phyloP scores from a whole-genome alignment of 2,329 filamentous ascomycete genomes.

The Cephalotrichum gorgonifer region DNA sequence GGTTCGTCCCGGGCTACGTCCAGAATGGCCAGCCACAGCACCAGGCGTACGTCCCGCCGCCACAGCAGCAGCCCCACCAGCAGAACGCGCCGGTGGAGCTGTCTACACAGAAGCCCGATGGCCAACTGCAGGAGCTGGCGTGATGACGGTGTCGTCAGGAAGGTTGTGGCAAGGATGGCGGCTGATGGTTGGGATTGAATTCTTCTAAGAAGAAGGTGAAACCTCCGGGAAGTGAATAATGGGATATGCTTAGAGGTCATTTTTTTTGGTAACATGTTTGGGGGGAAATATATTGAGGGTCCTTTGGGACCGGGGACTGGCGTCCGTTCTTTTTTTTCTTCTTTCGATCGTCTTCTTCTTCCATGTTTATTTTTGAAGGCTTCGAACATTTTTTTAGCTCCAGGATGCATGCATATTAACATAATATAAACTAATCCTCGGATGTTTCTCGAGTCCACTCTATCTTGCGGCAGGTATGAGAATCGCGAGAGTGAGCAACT shows the following conservation, averaged over 20 bases:
- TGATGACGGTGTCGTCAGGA: not conserved
- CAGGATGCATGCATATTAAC: too few relatives aligned
- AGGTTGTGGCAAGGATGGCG: not conserved
- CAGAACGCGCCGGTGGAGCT: not conserved
- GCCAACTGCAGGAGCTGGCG: conserved; percentile 1
- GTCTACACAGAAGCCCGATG: conserved; percentile 1
- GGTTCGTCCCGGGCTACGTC: not conserved
- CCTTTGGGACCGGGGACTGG: too few relatives aligned
- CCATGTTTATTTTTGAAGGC: too few relatives aligned
- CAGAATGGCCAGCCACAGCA: not conserved
- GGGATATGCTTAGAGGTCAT: not conserved
- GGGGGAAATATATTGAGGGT: not conserved
- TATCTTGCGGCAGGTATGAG: too few relatives aligned
- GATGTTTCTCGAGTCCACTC: too few relatives aligned
- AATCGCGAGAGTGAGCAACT: too few relatives aligned
- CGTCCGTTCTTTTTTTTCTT: too few relatives aligned
- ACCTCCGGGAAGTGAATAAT: not conserved
- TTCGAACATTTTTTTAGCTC: too few relatives aligned
- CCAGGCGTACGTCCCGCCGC: too few relatives aligned
- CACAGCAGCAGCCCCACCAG: not conserved
- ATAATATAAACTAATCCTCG: too few relatives aligned
- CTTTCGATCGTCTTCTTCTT: too few relatives aligned
- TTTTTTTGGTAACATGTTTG: not conserved
- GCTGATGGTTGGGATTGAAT: not conserved
- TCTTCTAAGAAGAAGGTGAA: not conserved